Percentiles rank a stretch among this genome's conserved stretches.
These are phyloP conservation scores for Neocucurbitaria cava DNA, from an alignment of 2,329 filamentous ascomycete genomes.

Conservation along the genomic window DNA sequence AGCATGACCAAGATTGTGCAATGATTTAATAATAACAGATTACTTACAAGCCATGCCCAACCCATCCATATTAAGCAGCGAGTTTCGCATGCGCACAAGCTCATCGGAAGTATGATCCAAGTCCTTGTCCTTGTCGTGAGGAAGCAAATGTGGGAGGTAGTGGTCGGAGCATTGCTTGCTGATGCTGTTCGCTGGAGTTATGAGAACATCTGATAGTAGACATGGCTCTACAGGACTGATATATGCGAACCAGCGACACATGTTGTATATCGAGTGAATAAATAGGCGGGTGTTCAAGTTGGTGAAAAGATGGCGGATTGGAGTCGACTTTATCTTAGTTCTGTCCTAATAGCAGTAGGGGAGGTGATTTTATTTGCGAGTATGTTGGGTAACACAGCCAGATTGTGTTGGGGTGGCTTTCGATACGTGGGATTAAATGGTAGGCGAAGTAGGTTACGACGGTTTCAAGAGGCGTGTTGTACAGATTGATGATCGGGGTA, in stretches of 20 bases:
- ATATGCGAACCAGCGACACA: conserved; percentile 65
- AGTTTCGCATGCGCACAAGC: conserved; percentile 58
- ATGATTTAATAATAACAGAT: background rate
- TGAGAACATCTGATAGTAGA: conserved; percentile 62
- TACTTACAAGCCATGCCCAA: conserved; percentile 59
- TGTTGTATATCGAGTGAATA: conserved; percentile 20
- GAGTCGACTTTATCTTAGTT: background rate
- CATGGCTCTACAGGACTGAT: conserved; percentile 61
- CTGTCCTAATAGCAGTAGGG: too few species aligned
- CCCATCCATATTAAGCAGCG: conserved; percentile 63
- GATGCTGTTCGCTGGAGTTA: conserved; percentile 51
- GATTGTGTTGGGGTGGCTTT: background rate
- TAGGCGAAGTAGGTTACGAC: conserved; percentile 1
- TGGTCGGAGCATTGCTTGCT: conserved; percentile 54
- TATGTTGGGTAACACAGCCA: conserved; percentile 1
- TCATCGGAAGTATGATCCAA: conserved; percentile 51
- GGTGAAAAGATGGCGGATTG: background rate
- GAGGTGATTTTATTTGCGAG: background rate
- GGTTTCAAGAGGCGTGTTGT: background rate
- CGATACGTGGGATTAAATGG: conserved; percentile 6
- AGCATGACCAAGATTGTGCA: background rate
- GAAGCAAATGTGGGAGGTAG: conserved; percentile 61
- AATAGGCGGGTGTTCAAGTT: background rate
- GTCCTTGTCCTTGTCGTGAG: conserved; percentile 52
- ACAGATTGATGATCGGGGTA: background rate